Evolutionary conservation across 192 early-diverging fungal species (phyloP), one percentile per base, ranked within the genome.

Genomic region (Coemansia sp.): DNA sequence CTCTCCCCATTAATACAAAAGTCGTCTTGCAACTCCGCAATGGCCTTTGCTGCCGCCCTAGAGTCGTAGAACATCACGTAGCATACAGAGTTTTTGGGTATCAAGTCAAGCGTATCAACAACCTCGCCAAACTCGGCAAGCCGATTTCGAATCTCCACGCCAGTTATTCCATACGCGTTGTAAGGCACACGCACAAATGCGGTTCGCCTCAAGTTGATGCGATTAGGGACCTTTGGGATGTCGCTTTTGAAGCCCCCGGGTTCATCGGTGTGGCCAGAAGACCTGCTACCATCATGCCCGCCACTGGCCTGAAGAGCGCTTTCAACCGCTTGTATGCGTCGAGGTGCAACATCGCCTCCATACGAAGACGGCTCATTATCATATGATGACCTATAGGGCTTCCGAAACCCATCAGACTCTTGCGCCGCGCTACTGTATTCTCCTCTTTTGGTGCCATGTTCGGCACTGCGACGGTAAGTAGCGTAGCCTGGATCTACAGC

Each of bases 51-150:
- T 10, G 53, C 62, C 13, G 37, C 34, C 9, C 69, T 48, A 7
- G 62, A 72, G 29, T 72, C 69, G 45, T 53, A 61, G 26, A 53
- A 72, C 53, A 53, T 52, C n/a, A 72, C 69, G 47, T 72, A 72
- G 47, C 69, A 63, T 21, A 72, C 60, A 15, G 49, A 41, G 3
- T 30, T 58, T 31, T 34, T 49, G 2, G 17, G 42, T 19, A 43
- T 25, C 25, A 61, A 10, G 31, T 61, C 36, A 8, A 50, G 40
- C 25, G 57, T 54, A n/a, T 58, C 54, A 1, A 58, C 57, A 11
- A 72, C 41, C n/a, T 60, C 61, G n/a, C 69, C 69, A 46, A 58
- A 72, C 11, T 30, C 15, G 1, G 57, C 49, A 37, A 71, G 56
- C 51, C 46, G 56, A 5, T 35, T 39, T 21, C 11, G 2, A 14